phyloP scores from a whole-genome alignment of 805 yeast species.

The Aciculoconidium aculeatum region DNA sequence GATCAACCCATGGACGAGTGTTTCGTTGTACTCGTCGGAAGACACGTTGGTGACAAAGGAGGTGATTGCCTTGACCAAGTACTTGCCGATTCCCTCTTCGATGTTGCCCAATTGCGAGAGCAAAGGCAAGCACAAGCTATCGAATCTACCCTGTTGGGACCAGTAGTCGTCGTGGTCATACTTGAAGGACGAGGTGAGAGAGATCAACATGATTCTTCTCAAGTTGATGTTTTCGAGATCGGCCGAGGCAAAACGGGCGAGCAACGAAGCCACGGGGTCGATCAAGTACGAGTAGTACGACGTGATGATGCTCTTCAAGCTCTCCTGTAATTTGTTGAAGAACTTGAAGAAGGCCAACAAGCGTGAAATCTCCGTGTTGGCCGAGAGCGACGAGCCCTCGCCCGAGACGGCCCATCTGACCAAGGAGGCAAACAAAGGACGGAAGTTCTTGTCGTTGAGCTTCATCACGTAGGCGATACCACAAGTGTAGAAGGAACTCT shows the following conservation, averaged over 20 bases:
- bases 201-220: conserved; percentile 66
- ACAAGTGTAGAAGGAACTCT: conserved; percentile 65
- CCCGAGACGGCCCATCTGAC: conserved; percentile 92
- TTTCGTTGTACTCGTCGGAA: conserved; percentile 66
- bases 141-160: conserved; percentile 84
- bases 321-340: conserved; percentile 78
- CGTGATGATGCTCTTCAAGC: conserved; percentile 80
- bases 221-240: conserved; percentile 43
- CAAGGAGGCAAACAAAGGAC: conserved; percentile 83
- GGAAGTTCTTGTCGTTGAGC: conserved; percentile 86
- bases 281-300: conserved; percentile 80
- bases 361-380: conserved; percentile 49
- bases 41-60: conserved; percentile 66
- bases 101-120: conserved; percentile 60
- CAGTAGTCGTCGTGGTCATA: conserved; percentile 93
- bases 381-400: conserved; percentile 50
- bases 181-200: conserved; percentile 76
- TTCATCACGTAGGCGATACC: conserved; percentile 79
- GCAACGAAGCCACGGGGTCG: conserved; percentile 59
- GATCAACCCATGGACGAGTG: conserved; percentile 41
- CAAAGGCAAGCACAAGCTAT: conserved; percentile 56
- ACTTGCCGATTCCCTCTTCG: conserved; percentile 72
- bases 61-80: conserved; percentile 73
- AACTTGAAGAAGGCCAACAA: conserved; percentile 76
- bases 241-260: conserved; percentile 44